These are phyloP conservation scores for Malus domestica DNA, from an alignment of 306 rosid genomes.

Conservation along the genomic window DNA sequence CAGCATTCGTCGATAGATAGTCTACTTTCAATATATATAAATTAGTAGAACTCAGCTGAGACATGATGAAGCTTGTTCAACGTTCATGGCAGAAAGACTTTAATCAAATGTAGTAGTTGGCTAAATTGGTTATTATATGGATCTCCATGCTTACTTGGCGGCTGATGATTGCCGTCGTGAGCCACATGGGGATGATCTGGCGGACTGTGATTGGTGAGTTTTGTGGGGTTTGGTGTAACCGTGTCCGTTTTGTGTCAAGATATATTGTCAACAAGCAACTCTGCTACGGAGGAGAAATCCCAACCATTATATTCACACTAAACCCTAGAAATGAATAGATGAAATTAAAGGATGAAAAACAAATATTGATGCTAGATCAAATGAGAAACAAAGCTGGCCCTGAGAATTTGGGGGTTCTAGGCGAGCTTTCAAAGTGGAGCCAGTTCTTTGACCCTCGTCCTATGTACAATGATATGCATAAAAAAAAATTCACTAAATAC, in stretches of 20 bases:
- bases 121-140: background rate
- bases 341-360: too few species aligned
- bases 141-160: background rate
- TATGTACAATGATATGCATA: too few species aligned
- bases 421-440: too few species aligned
- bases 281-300: conserved; percentile 2
- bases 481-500: too few species aligned
- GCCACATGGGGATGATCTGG: conserved; percentile 31
- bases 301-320: conserved; percentile 4
- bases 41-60: background rate
- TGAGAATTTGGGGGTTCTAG: too few species aligned
- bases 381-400: too few species aligned
- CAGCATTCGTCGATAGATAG: background rate
- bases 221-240: conserved; percentile 7
- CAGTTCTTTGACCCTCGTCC: too few species aligned
- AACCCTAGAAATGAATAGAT: background rate
- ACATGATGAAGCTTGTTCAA: background rate
- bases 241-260: background rate
- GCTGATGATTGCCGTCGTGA: conserved; percentile 5
- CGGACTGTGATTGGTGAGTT: conserved; percentile 7
- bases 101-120: conserved; percentile 21
- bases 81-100: background rate
- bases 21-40: background rate
- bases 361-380: too few species aligned
- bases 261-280: conserved; percentile 16